Base-by-base conservation (phyloP, 2,329 filamentous ascomycete species). In the Grosmannia huntii region DNA sequence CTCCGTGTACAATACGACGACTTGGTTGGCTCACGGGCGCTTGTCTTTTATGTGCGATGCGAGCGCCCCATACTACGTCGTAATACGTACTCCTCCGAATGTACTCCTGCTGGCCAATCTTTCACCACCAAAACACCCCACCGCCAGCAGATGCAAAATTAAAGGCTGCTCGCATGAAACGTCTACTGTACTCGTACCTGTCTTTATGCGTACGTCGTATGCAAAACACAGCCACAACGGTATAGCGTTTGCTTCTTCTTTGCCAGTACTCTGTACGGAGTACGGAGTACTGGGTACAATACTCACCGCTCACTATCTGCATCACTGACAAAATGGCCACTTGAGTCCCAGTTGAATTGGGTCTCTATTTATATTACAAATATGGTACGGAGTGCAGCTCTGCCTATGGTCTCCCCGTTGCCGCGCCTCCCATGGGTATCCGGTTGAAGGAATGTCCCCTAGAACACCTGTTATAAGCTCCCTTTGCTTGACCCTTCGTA, bases 381-480 rank as follows among this genome's bases (percentile, higher is more conserved):
- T 50, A n/a, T 44, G 41, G 16, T 44, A 48, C 46, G 23, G 46
- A 49, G 46, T 49, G 10, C 23, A 25, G 46, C 46, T 49, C 46
- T 25, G 21, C 46, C 46, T 49, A 16, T 7, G 19, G 5, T 31
- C 48, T 53, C 51, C n/a, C 31, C 21, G 27, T 53, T 9, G 27
- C 31, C 25, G 27, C 48, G 27, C 33, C 57, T 44, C 53, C 56
- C 52, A 55, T 58, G 58, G 58, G 58, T 57, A 57, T 60, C 58
- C 58, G 58, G 58, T 60, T 60, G 58, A 60, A 57, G 55, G 58
- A 57, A 52, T 56, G 31, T 46, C 44, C 58, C 58, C 25, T 57
- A 53, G 25, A 60, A 60, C 58, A 60, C 58, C 58, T 59, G 51
- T 55, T 60, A 44, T 27, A 36, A 23, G 25, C 33, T 36, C 44